These are phyloP conservation scores for Fusarium xylarioides DNA, from an alignment of 2,329 filamentous ascomycete genomes.

Conservation along the genomic window DNA sequence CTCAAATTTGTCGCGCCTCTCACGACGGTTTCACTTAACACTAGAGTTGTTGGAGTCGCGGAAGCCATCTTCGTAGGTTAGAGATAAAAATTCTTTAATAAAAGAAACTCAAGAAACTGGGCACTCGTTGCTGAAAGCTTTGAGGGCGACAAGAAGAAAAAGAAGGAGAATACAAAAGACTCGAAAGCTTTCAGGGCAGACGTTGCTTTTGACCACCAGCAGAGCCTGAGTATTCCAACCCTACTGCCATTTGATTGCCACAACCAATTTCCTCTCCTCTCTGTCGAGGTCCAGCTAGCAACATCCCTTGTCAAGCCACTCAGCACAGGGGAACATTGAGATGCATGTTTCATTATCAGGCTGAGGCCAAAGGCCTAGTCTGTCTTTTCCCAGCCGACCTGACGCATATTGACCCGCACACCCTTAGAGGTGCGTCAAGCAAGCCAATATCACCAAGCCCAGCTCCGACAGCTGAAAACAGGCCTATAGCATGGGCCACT, in stretches of 20 bases:
- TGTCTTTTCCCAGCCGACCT: neutral
- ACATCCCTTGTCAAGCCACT: constrained; percentile 20
- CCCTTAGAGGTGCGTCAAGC: neutral
- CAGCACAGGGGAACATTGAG: neutral
- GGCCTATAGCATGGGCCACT: neutral
- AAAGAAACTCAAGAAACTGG: neutral
- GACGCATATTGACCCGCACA: neutral
- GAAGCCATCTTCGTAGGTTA: neutral
- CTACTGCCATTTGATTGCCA: neutral
- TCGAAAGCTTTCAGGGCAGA: neutral
- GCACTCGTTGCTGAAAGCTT: neutral
- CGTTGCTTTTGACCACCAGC: neutral
- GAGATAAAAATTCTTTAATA: neutral
- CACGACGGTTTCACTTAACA: neutral
- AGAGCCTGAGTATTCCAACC: neutral
- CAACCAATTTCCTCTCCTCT: neutral
- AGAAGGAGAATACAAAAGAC: neutral
- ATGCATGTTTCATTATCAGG: constrained; percentile 7
- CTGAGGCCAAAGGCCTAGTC: neutral
- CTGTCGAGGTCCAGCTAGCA: neutral
- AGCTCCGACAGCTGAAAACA: neutral
- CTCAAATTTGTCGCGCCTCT: rapidly evolving
- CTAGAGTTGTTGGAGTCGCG: neutral
- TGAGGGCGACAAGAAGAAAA: neutral
- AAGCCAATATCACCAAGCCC: neutral